Evolutionary conservation across 208 protist species (phyloP), one percentile per base, ranked within the genome.

Genomic region (Trypanosoma avium): DNA sequence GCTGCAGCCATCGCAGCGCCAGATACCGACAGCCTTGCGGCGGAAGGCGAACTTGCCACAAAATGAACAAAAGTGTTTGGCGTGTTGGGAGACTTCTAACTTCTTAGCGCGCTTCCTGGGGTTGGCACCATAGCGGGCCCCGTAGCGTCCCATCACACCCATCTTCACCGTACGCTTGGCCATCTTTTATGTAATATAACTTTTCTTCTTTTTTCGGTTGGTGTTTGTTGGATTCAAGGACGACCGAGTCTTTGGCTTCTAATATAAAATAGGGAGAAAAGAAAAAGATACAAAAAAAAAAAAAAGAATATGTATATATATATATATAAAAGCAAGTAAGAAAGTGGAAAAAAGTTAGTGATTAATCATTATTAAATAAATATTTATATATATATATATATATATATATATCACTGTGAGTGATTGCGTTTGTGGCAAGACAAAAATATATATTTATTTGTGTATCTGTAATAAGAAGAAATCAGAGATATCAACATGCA

Each of bases 111-210:
- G 96, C 87, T 99, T 99, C 84, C 98, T 87, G 27, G 98, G 93
- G 71, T 98, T 98, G 68, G 98, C 87, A 97, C 98, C 98, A 84
- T 99, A 99, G 77, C 98, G 94, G 75, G 97, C 97, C 73, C 97
- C 98, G 82, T 99, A 99, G 90, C 99, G 99, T 61, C 98, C 98
- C 82, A 97, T 97, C 73, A 99, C 94, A 76, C 98, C 98, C 87
- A 99, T 98, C 94, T 99, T 99, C 61, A 98, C 97, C n/a, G 98
- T 99, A 66, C 97, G 96, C 83, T 99, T 99, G 53, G 94, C 78
- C 97, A 97, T 97, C n/a, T n/a, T n/a, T n/a, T n/a, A n/a, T n/a
- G n/a, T n/a, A n/a, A n/a, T n/a, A n/a, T n/a, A n/a, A n/a, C n/a
- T n/a, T n/a, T n/a, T n/a, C n/a, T n/a, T n/a, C n/a, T n/a, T n/a